These are phyloP conservation scores for Royoungia palumana DNA, from an alignment of 768 basidiomycete species.

Conservation along the genomic window DNA sequence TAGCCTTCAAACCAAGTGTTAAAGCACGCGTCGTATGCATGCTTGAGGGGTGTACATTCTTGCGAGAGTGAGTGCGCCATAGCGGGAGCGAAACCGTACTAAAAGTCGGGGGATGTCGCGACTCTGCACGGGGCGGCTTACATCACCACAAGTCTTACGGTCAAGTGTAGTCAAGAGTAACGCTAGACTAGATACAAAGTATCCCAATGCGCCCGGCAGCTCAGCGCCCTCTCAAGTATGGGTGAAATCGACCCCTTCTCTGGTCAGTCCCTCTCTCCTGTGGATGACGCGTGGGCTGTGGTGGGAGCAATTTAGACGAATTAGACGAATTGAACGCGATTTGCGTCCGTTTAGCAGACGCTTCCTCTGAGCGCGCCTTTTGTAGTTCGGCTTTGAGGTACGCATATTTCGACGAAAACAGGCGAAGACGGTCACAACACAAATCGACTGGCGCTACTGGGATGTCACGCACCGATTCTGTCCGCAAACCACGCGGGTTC, in stretches of 20 bases:
- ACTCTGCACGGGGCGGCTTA: slow-evolving; percentile 13
- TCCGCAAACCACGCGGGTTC: slow-evolving; percentile 72
- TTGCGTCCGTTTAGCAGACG: slow-evolving; percentile 51
- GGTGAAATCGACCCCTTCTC: slow-evolving; percentile 27
- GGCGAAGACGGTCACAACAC: slow-evolving; percentile 26
- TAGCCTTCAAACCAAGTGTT: slow-evolving; percentile 98
- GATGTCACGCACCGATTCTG: slow-evolving; percentile 61
- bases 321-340: slow-evolving; percentile 59
- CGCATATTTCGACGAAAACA: slow-evolving; percentile 1
- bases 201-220: background rate
- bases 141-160: slow-evolving; percentile 6
- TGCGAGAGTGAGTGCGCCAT: slow-evolving; percentile 82
- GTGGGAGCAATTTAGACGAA: slow-evolving; percentile 22
- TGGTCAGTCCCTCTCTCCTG: slow-evolving; percentile 19
- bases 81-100: background rate
- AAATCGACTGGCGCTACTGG: slow-evolving; percentile 11
- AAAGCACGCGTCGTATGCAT: slow-evolving; percentile 90
- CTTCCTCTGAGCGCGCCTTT: slow-evolving; percentile 62
- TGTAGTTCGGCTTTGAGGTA: slow-evolving; percentile 54
- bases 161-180: slow-evolving; percentile 5
- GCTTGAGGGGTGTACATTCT: slow-evolving; percentile 88
- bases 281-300: slow-evolving; percentile 7
- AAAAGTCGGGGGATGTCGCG: too few species aligned
- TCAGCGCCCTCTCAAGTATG: slow-evolving; percentile 27
- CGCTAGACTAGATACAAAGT: slow-evolving; percentile 14